phyloP scores from a whole-genome alignment of 164 flowering plant genomes.

The Vitis cinerea region DNA sequence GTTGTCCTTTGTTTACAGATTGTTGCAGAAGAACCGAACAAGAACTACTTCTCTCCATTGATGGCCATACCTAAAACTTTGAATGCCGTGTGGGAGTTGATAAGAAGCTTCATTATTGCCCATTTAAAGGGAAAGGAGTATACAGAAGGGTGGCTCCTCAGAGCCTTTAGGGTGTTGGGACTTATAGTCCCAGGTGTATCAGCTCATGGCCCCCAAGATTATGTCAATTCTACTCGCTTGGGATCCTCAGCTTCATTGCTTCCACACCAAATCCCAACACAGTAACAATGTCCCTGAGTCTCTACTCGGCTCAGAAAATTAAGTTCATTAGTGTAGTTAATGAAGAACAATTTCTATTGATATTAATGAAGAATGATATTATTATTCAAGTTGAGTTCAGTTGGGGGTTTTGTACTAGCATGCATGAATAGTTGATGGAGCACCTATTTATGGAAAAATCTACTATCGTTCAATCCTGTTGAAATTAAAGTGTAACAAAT shows the following conservation, averaged over 20 bases:
- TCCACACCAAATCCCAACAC: too few relatives aligned
- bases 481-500: too few relatives aligned
- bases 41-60: constrained; percentile 20
- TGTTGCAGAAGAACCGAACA: constrained; percentile 24
- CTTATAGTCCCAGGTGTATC: constrained; percentile 6
- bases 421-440: too few relatives aligned
- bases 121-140: neutral
- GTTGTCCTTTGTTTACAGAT: constrained; percentile 16
- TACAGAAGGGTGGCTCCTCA: constrained; percentile 9
- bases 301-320: too few relatives aligned
- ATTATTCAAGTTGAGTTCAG: too few relatives aligned
- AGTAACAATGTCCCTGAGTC: too few relatives aligned
- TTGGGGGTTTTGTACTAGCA: too few relatives aligned
- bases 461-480: too few relatives aligned
- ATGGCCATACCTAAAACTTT: constrained; percentile 5
- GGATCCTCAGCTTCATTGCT: neutral
- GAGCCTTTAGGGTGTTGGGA: constrained; percentile 1
- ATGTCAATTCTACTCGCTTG: constrained; percentile 10
- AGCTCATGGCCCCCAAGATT: constrained; percentile 17
- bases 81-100: constrained; percentile 16
- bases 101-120: constrained; percentile 6
- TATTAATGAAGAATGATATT: too few relatives aligned
- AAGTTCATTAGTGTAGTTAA: too few relatives aligned
- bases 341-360: too few relatives aligned
- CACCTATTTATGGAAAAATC: too few relatives aligned